A percentile compares a stretch with the other conserved stretches of the same genome.
These are phyloP conservation scores for Groenewaldozyma tartarivorans DNA, from an alignment of 805 yeast species.

Conservation along the genomic window DNA sequence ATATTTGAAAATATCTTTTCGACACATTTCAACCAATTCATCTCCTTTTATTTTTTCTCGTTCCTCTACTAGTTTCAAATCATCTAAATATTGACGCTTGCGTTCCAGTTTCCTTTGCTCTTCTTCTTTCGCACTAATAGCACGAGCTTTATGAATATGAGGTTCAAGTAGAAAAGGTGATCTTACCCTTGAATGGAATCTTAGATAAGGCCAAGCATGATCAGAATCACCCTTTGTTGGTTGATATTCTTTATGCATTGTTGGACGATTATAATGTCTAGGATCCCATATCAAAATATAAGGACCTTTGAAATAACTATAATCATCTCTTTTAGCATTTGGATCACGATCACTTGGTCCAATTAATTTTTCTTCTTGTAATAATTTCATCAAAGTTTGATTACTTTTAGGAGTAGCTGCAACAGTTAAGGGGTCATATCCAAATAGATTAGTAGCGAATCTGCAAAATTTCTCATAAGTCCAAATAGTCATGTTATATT, in stretches of 20 bases:
- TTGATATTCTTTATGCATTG: conserved; percentile 73
- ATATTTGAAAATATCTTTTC: no score
- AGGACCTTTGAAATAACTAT: conserved; percentile 66
- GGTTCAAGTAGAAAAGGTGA: conserved; percentile 84
- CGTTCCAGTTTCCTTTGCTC: no score
- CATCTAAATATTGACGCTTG: no score
- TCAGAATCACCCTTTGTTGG: conserved; percentile 27
- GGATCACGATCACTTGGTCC: conserved; percentile 93
- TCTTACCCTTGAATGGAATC: conserved; percentile 59
- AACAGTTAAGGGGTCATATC: conserved; percentile 7
- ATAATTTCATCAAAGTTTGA: conserved; percentile 41
- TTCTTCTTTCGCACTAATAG: no score
- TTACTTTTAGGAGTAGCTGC: conserved; percentile 2
- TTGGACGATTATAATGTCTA: conserved; percentile 67
- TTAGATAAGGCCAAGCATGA: conserved; percentile 51
- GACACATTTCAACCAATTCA: no score
- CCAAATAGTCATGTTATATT: conserved; percentile 72
- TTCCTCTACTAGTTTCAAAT: no score
- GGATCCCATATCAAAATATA: conserved; percentile 76
- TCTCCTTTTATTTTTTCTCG: no score
- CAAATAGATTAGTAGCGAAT: conserved; percentile 47
- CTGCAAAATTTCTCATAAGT: conserved; percentile 74
- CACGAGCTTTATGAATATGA: no score
- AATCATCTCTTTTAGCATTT: conserved; percentile 72
- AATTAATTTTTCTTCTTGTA: conserved; percentile 73